Base-by-base conservation (phyloP, 306 rosid species). In the Hylodesmum podocarpum region DNA sequence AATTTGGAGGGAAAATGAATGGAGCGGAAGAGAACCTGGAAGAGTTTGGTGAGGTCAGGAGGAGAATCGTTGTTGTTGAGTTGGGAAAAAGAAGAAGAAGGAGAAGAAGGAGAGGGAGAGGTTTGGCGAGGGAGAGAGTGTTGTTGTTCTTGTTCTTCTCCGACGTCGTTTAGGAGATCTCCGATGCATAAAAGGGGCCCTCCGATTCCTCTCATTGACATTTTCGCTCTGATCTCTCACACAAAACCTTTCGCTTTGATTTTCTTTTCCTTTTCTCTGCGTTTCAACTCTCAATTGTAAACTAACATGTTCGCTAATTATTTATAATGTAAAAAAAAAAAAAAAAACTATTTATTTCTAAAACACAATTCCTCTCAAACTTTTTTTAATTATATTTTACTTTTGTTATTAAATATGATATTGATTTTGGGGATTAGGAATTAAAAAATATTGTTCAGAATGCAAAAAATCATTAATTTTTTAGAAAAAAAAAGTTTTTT, bases 171-270 rank as follows among this genome's bases (percentile, higher is more conserved):
- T 1, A 91, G 91, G 64, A 94, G 88, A 87, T 94, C 97, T 80
- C 96, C 98, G 12, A 94, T 90, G 89, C 93, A 85, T 2, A 91
- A 78, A 36, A 91, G 96, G 46, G 97, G 97, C 0, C 98, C 98
- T 72, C 98, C 97, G 1, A 79, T 90, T 49, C 97, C 97, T 84
- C 85, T 85, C 98, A 94, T 89, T 1, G 66, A 28, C 66, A 58
- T 33, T 69, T 62, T 16, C 24, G 9, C 8, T 22, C 34, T 40
- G 49, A 36, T 9, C 4, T 62, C 0, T 43, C 54, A 13, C 4
- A 11, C 18, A 5, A 55, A 55, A 57, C 39, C 36, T 25, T 25
- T 16, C 10, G 19, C 27, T 13, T 14, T 14, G 0, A 9, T 4
- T 1, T 21, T 11, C 18, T 18, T 18, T 33, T 61, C 11, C 44